Evolutionary conservation across 129 eudicot genomes (phyloP).

Genomic region (Centella asiatica): DNA sequence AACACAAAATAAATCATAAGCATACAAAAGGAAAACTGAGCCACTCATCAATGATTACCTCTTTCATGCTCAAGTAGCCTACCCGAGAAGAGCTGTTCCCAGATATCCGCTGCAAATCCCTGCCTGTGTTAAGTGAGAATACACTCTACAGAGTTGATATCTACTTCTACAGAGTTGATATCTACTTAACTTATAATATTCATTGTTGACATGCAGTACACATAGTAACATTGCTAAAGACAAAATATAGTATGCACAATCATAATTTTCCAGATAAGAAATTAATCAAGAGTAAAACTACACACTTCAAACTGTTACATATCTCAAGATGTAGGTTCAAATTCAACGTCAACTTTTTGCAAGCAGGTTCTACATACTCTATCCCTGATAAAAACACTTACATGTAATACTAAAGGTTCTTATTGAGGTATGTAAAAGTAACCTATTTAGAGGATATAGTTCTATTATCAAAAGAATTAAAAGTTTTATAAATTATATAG

Average conservation of each 20-base stretch:
- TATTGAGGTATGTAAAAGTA: too few species aligned
- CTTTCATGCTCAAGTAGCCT: constrained; percentile 59
- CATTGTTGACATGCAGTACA: background rate
- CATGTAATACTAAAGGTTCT: too few species aligned
- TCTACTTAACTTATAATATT: constrained; percentile 6
- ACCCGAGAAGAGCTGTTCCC: constrained; percentile 75
- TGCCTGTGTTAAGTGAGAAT: constrained; percentile 73
- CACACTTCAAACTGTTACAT: background rate
- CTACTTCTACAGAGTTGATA: too few species aligned
- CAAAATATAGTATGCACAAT: background rate
- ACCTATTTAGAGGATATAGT: too few species aligned
- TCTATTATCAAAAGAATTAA: too few species aligned
- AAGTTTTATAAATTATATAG: too few species aligned
- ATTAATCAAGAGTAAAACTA: too few species aligned
- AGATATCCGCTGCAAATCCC: constrained; percentile 92
- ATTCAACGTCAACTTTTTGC: too few species aligned
- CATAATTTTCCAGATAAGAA: background rate
- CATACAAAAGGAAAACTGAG: background rate
- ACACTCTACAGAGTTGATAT: constrained; percentile 49
- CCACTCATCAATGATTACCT: constrained; percentile 45
- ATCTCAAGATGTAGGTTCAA: background rate
- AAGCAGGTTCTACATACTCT: too few species aligned
- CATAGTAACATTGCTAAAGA: background rate
- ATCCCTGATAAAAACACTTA: too few species aligned
- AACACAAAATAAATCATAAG: background rate